Evolutionary conservation across 164 flowering plant genomes (phyloP), one percentile per base, ranked within the genome.

Genomic region (Annona cherimola): DNA sequence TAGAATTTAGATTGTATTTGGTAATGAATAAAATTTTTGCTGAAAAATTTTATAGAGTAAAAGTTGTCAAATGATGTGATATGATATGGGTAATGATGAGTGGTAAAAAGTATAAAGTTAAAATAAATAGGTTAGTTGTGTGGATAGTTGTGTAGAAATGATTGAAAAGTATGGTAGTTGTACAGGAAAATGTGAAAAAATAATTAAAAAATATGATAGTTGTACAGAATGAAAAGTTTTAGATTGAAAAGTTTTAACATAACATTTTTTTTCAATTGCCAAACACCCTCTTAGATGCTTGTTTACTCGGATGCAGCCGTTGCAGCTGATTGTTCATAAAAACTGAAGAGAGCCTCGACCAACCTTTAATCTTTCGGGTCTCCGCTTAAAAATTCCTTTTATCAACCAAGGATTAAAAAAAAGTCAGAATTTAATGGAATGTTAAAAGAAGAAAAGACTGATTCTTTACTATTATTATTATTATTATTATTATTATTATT

Each of bases 341-440:
- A 39, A 35, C 18, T 26, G 4, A 41, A 64, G 39, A 8, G 12
- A 64, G 40, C 5, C 42, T 9, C 67, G 41, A 61, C 63, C 45
- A 65, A 60, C 67, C 57, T 67, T 66, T 45, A 61, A 40, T 75
- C 81, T 82, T 84, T 81, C 83, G 83, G 85, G 78, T 80, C 87
- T 82, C 81, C 76, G 73, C 83, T 77, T 61, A 68, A 67, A 77
- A 76, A 84, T 85, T 76, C 80, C 81, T 70, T 62, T 69, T 66
- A 65, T 70, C 88, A 84, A 85, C 62, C 54, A 35, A 78, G 5
- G 64, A 61, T 11, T 20, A 39, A 62, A 40, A 61, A 19, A 18
- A 19, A 9, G 63, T 3, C 20, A 60, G 18, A 60, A 19, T 18
- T 4, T 3, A 26, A 18, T 19, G 19, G 26, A 61, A 3, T 19